These are phyloP conservation scores for Penicillium desertorum DNA, from an alignment of 495 filamentous ascomycete species.

Conservation along the genomic window DNA sequence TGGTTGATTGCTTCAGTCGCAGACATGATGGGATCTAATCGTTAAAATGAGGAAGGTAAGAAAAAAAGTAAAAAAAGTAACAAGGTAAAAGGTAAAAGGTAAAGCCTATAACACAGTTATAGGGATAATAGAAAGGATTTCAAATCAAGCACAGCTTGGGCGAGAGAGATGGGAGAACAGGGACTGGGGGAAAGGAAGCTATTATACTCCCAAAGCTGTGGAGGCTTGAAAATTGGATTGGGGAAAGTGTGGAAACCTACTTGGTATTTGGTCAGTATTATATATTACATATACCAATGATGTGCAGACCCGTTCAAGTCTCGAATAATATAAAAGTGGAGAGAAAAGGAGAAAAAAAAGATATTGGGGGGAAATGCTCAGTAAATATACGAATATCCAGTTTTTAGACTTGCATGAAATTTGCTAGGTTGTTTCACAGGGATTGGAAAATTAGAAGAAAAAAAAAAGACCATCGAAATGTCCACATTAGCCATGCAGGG, in stretches of 20 bases:
- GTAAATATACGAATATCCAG: background rate
- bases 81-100: slow-evolving; percentile 4
- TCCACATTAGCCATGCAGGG: slow-evolving; percentile 9
- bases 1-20: slow-evolving; percentile 27
- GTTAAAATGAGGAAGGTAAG: slow-evolving; percentile 12
- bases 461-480: background rate
- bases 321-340: slow-evolving; percentile 8
- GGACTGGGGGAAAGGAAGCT: slow-evolving; percentile 21
- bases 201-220: slow-evolving; percentile 19
- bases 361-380: background rate
- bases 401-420: too few species aligned
- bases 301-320: slow-evolving; percentile 27
- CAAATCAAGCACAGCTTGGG: slow-evolving; percentile 26
- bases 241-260: slow-evolving; percentile 19
- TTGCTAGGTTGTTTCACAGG: background rate
- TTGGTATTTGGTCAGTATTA: slow-evolving; percentile 4
- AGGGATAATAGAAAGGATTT: slow-evolving; percentile 14
- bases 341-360: background rate
- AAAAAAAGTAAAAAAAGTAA: slow-evolving; percentile 26
- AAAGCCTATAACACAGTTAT: slow-evolving; percentile 32
- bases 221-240: slow-evolving; percentile 4
- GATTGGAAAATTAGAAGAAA: background rate
- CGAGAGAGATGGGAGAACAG: slow-evolving; percentile 23
- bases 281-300: slow-evolving; percentile 20
- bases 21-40: slow-evolving; percentile 31